Conservation (phyloP, 345 rosid species). For the Salix dunnii region DNA sequence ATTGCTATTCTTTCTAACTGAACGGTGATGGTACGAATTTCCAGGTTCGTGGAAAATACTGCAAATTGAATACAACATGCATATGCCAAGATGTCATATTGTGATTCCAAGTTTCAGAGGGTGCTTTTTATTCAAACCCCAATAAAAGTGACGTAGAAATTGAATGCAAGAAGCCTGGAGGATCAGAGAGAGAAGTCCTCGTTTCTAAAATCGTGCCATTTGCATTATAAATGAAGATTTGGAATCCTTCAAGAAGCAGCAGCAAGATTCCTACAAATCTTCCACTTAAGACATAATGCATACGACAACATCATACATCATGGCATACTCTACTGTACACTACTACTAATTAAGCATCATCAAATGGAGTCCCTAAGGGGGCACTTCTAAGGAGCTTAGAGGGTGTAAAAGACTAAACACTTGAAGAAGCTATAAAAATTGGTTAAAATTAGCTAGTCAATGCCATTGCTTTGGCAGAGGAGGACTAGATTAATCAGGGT, state of each 20-base stretch:
- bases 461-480: conserved; percentile 18
- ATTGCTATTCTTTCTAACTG: background rate
- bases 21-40: background rate
- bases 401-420: conserved; percentile 15
- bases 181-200: background rate
- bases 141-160: background rate
- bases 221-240: background rate
- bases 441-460: conserved; percentile 36
- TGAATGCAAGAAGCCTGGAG: background rate
- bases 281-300: conserved; percentile 9
- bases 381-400: conserved; percentile 17
- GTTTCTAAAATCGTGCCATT: background rate
- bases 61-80: background rate
- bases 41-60: background rate
- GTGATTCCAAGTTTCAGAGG: background rate
- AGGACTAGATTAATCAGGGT: background rate
- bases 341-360: conserved; percentile 14
- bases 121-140: background rate
- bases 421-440: conserved; percentile 14
- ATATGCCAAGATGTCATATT: background rate
- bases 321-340: conserved; percentile 36
- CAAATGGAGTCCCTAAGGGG: conserved; percentile 18
- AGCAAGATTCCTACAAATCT: background rate
- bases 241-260: background rate
- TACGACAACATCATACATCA: conserved; percentile 15